Conservation (phyloP, 352 stramenopile species). For the Phytophthora colocasiae region DNA sequence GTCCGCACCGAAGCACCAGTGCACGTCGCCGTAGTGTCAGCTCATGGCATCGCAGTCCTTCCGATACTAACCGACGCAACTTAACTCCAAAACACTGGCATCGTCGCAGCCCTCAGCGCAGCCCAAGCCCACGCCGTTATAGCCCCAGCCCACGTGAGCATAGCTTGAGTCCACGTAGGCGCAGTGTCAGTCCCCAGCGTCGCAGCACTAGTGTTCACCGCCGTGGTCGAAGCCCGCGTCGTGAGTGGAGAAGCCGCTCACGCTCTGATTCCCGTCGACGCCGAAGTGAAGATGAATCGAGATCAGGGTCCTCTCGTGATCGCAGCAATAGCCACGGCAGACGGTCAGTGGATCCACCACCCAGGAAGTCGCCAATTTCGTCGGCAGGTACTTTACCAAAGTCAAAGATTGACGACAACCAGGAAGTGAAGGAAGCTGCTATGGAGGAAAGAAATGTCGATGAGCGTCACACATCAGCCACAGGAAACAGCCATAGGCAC, state of each 20-base stretch:
- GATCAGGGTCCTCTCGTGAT: conserved; percentile 29
- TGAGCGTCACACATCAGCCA: conserved; percentile 1
- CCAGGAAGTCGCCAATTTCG: conserved; percentile 4
- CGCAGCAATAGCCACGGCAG: conserved; percentile 26
- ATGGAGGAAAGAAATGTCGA: conserved; percentile 9
- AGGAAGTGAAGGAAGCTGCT: not conserved
- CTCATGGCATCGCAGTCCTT: conserved; percentile 2
- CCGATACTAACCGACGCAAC: not conserved
- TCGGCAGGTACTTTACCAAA: conserved; percentile 4
- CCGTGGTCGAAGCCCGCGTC: conserved; percentile 18
- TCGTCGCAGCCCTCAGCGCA: conserved; percentile 13
- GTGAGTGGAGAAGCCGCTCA: conserved; percentile 29
- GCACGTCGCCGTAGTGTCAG: conserved; percentile 7
- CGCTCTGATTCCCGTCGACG: conserved; percentile 21
- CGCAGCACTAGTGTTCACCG: conserved; percentile 20
- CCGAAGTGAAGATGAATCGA: conserved; percentile 20
- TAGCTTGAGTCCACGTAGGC: conserved; percentile 13
- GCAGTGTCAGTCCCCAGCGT: conserved; percentile 17
- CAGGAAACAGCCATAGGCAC: conserved; percentile 10
- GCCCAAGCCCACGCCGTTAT: not conserved
- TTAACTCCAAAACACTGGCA: not conserved
- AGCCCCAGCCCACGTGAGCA: conserved; percentile 12
- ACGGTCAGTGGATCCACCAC: not conserved
- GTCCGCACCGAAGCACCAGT: conserved; percentile 1
- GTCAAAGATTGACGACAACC: not conserved